Evolutionary conservation across 1,284 basidiomycete genomes (phyloP).

Genomic region (Kwoniella shivajii): DNA sequence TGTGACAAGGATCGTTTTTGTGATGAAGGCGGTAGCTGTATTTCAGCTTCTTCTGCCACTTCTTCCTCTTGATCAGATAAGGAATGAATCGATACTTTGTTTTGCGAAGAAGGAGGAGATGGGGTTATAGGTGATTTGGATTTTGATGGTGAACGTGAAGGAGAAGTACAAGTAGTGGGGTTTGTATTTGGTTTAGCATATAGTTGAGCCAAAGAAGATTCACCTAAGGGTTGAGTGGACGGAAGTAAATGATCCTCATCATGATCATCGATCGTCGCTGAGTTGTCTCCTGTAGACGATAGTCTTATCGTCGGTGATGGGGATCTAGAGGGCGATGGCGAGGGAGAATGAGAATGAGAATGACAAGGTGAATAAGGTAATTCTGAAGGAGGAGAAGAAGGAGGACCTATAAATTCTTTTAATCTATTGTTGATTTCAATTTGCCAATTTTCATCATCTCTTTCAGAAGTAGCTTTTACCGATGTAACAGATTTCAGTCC

Average conservation of each 20-base stretch:
- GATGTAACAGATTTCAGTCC: slow-evolving; percentile 29
- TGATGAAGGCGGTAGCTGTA: slow-evolving; percentile 23
- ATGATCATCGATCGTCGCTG: not conserved
- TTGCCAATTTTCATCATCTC: slow-evolving; percentile 29
- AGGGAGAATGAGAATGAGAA: not conserved
- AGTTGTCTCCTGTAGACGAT: not conserved
- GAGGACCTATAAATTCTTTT: slow-evolving; percentile 26
- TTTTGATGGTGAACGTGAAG: slow-evolving; percentile 7
- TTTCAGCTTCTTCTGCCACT: slow-evolving; percentile 5
- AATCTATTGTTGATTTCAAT: slow-evolving; percentile 33
- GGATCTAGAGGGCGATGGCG: not conserved
- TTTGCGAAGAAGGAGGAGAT: not conserved
- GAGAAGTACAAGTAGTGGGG: not conserved
- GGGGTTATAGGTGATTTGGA: slow-evolving; percentile 7
- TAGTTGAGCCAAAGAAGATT: slow-evolving; percentile 31
- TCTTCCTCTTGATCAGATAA: slow-evolving; percentile 8
- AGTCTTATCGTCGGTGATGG: not conserved
- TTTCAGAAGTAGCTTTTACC: slow-evolving; percentile 31
- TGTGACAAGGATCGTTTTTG: slow-evolving; percentile 14
- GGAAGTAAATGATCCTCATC: slow-evolving; percentile 11
- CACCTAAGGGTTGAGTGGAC: slow-evolving; percentile 45
- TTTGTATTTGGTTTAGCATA: slow-evolving; percentile 22
- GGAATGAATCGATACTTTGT: not conserved
- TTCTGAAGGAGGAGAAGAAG: slow-evolving; percentile 6
- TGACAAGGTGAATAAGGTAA: not conserved